Conservation (phyloP, 202 grass and related monocot species). For the Panicum virgatum region DNA sequence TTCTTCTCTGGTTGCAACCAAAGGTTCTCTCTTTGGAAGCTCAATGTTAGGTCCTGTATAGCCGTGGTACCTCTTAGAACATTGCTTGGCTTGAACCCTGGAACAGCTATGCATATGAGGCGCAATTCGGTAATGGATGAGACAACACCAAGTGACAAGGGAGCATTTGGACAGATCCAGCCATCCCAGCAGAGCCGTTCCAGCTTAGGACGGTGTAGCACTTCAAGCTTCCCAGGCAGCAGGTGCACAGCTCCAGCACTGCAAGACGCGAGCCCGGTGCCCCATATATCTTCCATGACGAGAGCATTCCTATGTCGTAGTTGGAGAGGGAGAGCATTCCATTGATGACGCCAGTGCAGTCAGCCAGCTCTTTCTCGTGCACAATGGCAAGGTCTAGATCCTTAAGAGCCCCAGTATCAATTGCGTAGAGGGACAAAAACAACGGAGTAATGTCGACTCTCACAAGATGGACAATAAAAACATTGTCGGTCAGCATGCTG, state of each 20-base stretch:
- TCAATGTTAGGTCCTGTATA: not conserved
- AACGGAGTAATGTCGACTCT: not conserved
- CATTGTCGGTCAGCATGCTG: not conserved
- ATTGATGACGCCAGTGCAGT: too few species aligned
- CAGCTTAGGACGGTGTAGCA: not conserved
- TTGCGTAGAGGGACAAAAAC: too few species aligned
- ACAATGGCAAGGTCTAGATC: too few species aligned
- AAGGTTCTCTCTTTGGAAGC: not conserved
- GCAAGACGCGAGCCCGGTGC: too few species aligned
- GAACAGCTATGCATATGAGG: not conserved
- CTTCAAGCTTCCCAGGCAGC: not conserved
- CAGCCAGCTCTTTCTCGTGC: too few species aligned
- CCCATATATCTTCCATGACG: not conserved
- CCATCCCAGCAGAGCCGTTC: not conserved
- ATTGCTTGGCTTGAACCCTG: too few species aligned
- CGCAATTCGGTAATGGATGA: not conserved
- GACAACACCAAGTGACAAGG: not conserved
- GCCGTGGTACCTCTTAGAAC: not conserved
- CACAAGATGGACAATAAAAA: not conserved
- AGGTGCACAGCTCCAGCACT: not conserved
- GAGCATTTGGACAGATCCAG: not conserved
- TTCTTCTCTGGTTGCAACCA: not conserved
- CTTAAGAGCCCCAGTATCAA: too few species aligned
- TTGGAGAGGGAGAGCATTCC: constrained; percentile 2
- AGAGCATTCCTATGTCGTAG: not conserved